Evolutionary conservation across 371 early-diverging fungal genomes (phyloP).

Genomic region (Rhizomucor miehei): DNA sequence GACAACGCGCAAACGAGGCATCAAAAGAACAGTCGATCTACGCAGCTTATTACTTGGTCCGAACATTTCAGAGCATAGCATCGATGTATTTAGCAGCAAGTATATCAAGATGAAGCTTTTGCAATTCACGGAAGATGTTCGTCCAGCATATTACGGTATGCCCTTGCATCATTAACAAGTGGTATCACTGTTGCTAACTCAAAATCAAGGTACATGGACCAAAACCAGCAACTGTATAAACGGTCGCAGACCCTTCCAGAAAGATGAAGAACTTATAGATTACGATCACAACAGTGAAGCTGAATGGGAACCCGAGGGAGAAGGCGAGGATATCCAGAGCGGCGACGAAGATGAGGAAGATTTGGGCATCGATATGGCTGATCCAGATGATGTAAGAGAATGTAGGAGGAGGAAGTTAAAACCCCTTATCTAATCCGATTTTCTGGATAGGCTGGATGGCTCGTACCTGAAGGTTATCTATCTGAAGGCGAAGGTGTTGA

Average conservation of each 20-base stretch:
- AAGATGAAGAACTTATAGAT: conserved; percentile 63
- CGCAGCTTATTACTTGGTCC: conserved; percentile 14
- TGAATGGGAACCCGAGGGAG: conserved; percentile 91
- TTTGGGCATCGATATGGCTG: conserved; percentile 35
- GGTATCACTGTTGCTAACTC: conserved; percentile 24
- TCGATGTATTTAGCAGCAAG: conserved; percentile 8
- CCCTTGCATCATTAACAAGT: neutral
- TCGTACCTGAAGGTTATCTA: conserved; percentile 79
- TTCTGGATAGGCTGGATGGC: conserved; percentile 51
- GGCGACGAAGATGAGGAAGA: conserved; percentile 76
- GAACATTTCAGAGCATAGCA: conserved; percentile 7
- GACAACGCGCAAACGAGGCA: conserved; percentile 11
- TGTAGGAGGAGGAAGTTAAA: neutral
- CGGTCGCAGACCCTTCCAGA: conserved; percentile 62
- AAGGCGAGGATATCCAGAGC: conserved; percentile 82
- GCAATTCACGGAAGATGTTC: conserved; percentile 68
- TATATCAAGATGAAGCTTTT: conserved; percentile 62
- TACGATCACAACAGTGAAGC: conserved; percentile 87
- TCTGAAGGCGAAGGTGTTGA: conserved; percentile 76
- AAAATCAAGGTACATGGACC: conserved; percentile 69
- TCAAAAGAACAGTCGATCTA: conserved; percentile 18
- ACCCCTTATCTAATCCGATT: too few species aligned
- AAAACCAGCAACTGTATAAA: conserved; percentile 52
- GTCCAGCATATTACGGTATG: conserved; percentile 79
- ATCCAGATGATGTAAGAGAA: conserved; percentile 38